Base-by-base conservation (phyloP, 148 eudicot species). In the Limonium bicolor region DNA sequence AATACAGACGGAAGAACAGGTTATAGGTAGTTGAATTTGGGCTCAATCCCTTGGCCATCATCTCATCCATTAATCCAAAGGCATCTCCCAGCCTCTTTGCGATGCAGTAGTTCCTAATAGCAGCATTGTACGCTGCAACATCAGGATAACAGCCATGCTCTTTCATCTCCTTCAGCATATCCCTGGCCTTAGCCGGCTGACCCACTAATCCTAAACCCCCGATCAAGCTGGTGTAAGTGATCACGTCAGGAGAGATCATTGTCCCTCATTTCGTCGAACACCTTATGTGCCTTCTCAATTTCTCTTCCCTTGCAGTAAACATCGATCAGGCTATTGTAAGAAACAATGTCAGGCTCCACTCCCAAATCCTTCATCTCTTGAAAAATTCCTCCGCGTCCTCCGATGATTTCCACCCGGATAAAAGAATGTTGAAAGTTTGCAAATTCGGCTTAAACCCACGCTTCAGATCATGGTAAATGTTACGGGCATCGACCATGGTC, bases 21-120 rank as follows among this genome's bases (percentile, higher is more conserved):
- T 86, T 86, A 54, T 69, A 82, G 36, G 94, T 87, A 27, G 94
- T 82, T 8, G 96, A 63, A 54, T 79, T 87, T 0, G 96, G 90
- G 20, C 34, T 58, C 63, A 82, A 63, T 1, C 90, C 94, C 56
- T 63, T 69, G 0, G 4, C 23, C 26, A 22, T 62, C 96, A 87
- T 87, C 68, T 87, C 94, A 21, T 71, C 69, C 65, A 87, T 43
- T 69, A 87, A 60, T 26, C 26, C 36, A 47, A 56, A 69, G 3
- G 86, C 94, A 39, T 71, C 76, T 4, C 55, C 59, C 32, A 87
- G 52, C 68, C 96, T 79, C 70, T 71, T 87, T 0, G 77, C 90
- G 12, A 87, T 87, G 46, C 96, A 82, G 51, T 58, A 82, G 58
- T 87, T 87, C 54, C 86, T 64, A 31, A 76, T 87, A 2, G 48